Conservation (phyloP, 2,329 filamentous ascomycete species). For the Diaporthe ilicicola region DNA sequence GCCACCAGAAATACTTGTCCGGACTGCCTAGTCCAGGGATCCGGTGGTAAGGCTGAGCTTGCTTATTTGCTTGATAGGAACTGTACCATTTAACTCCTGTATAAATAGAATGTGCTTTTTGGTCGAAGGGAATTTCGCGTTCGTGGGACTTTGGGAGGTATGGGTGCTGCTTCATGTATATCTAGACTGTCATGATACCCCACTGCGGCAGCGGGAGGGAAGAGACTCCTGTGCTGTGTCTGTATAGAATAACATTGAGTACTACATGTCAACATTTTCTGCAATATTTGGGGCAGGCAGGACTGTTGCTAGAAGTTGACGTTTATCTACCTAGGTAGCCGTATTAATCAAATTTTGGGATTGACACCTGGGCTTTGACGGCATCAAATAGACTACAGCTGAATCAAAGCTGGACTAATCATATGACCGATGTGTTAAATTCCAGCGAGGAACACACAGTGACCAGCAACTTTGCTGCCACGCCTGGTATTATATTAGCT, state of each 20-base stretch:
- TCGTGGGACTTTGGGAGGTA: neutral
- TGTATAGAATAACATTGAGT: constrained; percentile 12
- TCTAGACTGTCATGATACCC: constrained; percentile 24
- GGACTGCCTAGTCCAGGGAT: neutral
- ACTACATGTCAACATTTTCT: neutral
- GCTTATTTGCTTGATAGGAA: neutral
- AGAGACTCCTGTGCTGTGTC: constrained; percentile 18
- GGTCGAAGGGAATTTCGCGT: neutral
- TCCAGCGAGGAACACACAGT: no score
- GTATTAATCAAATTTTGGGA: no score
- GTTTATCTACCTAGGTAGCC: no score
- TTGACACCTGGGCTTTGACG: no score
- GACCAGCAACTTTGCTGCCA: no score
- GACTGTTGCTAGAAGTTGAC: no score
- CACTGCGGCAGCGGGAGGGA: constrained; percentile 19
- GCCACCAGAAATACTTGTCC: neutral
- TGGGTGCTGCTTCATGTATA: constrained; percentile 14
- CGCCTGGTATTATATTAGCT: no score
- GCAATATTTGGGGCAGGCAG: no score
- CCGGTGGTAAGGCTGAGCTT: neutral
- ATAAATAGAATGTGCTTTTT: neutral
- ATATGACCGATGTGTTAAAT: no score
- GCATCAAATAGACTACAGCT: no score
- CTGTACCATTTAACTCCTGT: neutral
- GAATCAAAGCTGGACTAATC: no score